Base-by-base conservation (phyloP, 148 eudicot genomes). In the Drosera capensis region DNA sequence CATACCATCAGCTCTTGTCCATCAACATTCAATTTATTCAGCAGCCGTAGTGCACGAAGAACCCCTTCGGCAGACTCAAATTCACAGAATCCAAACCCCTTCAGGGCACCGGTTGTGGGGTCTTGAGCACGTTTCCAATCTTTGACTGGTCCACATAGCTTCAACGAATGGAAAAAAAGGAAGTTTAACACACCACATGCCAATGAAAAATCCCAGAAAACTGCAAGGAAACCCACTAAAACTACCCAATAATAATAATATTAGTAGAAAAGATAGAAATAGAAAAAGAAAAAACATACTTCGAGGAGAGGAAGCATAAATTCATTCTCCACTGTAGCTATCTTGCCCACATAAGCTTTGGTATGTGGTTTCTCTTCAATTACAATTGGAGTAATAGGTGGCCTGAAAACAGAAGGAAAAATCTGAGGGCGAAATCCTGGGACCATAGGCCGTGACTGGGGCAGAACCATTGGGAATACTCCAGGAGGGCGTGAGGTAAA, bases 81-180 rank as follows among this genome's bases (percentile, higher is more conserved):
- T 48, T 90, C 99, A 64, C 99, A 90, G 60, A 85, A 70, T 5
- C 95, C 99, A 66, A 73, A 90, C 40, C 77, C 71, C 74, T 63
- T 78, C 9, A 77, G 76, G 4, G 79, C 55, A 40, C 94, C 95
- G 70, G 54, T 68, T 25, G 95, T 58, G 6, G 95, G 95, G 72
- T 74, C 88, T 55, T 85, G 95, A 55, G 74, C 60, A 40, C 94
- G 95, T 64, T 85, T 92, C 99, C 95, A 92, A 53, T 74, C 81
- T 78, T 85, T 92, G 25, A 92, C 78, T 36, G 88, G 86, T 50
- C 99, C 99, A 64, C 95, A 92, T 22, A 92, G 78, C 99, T 92
- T 62, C 57, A 34, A 9, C 65, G 8, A 56, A 48, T 17, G 12
- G 52, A 22, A 59, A 12, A 49, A 23, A 67, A 25, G 28, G 60